These are phyloP conservation scores for Umbelopsis sp. DNA, from an alignment of 192 early-diverging fungal species.

Conservation along the genomic window DNA sequence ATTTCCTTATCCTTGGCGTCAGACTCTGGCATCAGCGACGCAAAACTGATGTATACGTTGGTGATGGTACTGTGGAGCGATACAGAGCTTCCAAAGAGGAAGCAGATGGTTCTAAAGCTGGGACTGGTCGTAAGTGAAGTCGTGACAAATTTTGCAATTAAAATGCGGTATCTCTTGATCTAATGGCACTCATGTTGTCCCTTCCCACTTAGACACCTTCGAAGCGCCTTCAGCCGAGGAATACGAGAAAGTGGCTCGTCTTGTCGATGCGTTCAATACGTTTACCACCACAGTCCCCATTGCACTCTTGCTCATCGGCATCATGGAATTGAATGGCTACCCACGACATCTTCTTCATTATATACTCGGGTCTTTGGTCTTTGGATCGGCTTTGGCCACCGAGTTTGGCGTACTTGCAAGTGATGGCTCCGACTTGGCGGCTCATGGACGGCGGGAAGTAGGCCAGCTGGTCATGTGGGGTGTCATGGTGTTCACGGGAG, in stretches of 20 bases:
- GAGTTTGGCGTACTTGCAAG: constrained; percentile 12
- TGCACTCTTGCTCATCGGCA: constrained; percentile 12
- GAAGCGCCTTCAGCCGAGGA: constrained; percentile 12
- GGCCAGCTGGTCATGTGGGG: constrained; percentile 17
- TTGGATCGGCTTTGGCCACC: neutral
- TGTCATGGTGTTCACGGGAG: constrained; percentile 15
- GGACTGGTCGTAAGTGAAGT: constrained; percentile 2
- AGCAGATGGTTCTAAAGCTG: neutral
- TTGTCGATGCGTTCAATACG: constrained; percentile 19
- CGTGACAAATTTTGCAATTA: neutral
- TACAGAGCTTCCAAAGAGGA: constrained; percentile 8
- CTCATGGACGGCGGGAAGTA: constrained; percentile 3
- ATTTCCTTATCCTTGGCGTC: constrained; percentile 3
- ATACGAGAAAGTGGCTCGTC: constrained; percentile 13
- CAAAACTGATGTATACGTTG: constrained; percentile 20
- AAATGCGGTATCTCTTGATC: neutral
- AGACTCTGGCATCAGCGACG: constrained; percentile 21
- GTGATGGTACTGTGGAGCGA: constrained; percentile 18
- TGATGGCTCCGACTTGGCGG: constrained; percentile 7
- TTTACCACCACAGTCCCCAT: constrained; percentile 10
- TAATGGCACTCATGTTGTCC: neutral
- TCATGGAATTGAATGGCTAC: constrained; percentile 20
- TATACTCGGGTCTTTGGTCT: neutral
- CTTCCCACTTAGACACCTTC: neutral
- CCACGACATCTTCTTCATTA: constrained; percentile 8